Evolutionary conservation across 805 yeast genomes (phyloP).

Genomic region (Candida broadrunensis): DNA sequence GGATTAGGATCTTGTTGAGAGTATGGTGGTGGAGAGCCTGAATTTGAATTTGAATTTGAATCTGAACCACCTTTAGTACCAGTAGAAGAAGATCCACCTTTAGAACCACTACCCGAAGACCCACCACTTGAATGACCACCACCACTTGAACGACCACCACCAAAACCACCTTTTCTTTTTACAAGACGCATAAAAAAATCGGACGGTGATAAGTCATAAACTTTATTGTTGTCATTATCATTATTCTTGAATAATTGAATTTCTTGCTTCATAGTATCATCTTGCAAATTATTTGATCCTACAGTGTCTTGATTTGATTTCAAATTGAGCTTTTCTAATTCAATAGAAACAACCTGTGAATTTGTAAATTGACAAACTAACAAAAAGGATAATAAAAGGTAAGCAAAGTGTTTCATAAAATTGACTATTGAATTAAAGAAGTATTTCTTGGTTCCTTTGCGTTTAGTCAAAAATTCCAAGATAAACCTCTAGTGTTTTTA

Average conservation of each 20-base stretch:
- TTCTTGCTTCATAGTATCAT: background rate
- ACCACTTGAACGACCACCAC: background rate
- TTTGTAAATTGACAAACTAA: background rate
- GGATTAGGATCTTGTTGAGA: slow-evolving; percentile 1
- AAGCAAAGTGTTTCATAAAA: too few relatives aligned
- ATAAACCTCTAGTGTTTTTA: too few relatives aligned
- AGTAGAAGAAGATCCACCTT: background rate
- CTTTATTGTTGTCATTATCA: background rate
- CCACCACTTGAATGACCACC: background rate
- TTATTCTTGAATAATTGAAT: background rate
- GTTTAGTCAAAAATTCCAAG: too few relatives aligned
- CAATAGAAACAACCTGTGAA: background rate
- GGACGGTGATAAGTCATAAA: background rate
- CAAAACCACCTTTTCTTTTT: background rate
- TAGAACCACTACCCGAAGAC: background rate
- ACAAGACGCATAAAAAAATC: background rate
- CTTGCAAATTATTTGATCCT: background rate
- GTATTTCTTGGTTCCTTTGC: too few relatives aligned
- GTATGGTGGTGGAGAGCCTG: background rate
- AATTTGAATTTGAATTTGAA: background rate
- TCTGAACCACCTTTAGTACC: background rate
- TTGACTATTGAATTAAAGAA: too few relatives aligned
- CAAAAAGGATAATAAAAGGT: too few relatives aligned
- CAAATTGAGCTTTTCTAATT: background rate
- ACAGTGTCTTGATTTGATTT: background rate